A percentile compares a stretch with the other conserved stretches of the same genome.
Conservation (phyloP, 768 basidiomycete species). For the Mrakia frigida region DNA sequence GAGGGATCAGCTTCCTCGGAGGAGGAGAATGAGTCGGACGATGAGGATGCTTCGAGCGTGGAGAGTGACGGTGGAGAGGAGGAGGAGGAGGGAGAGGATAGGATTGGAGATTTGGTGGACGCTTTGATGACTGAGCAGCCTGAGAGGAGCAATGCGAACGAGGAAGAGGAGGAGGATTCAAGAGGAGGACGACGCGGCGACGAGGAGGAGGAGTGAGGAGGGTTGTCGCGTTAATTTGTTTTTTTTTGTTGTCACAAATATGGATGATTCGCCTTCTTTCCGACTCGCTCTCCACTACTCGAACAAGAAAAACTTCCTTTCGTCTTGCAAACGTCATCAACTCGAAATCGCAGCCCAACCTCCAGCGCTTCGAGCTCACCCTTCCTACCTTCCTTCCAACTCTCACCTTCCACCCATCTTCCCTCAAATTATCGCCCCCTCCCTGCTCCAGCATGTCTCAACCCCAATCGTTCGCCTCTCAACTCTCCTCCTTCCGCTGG, state of each 20-base stretch:
- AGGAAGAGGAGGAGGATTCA: background rate
- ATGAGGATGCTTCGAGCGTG: slow-evolving; percentile 15
- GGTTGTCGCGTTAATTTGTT: too few relatives aligned
- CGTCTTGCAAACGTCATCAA: background rate
- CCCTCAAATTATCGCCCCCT: background rate
- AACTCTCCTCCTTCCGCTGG: slow-evolving; percentile 45
- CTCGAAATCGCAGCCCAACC: background rate
- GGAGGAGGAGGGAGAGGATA: slow-evolving; percentile 3
- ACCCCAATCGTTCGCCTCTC: slow-evolving; percentile 41
- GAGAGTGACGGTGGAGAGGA: background rate
- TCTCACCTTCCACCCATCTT: background rate
- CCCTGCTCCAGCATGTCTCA: slow-evolving; percentile 33
- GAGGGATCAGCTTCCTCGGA: background rate
- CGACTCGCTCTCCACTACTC: too few relatives aligned
- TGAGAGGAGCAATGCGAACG: background rate
- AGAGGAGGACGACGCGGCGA: background rate
- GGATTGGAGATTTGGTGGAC: slow-evolving; percentile 4
- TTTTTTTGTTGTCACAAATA: too few relatives aligned
- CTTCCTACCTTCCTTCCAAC: too few relatives aligned
- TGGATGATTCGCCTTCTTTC: too few relatives aligned
- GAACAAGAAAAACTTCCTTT: too few relatives aligned
- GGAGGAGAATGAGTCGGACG: slow-evolving; percentile 9
- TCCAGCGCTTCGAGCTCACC: slow-evolving; percentile 4
- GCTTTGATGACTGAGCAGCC: background rate
- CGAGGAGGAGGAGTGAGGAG: background rate